These are phyloP conservation scores for Paecilomyces variotii DNA, from an alignment of 2,329 filamentous ascomycete species.

Conservation along the genomic window DNA sequence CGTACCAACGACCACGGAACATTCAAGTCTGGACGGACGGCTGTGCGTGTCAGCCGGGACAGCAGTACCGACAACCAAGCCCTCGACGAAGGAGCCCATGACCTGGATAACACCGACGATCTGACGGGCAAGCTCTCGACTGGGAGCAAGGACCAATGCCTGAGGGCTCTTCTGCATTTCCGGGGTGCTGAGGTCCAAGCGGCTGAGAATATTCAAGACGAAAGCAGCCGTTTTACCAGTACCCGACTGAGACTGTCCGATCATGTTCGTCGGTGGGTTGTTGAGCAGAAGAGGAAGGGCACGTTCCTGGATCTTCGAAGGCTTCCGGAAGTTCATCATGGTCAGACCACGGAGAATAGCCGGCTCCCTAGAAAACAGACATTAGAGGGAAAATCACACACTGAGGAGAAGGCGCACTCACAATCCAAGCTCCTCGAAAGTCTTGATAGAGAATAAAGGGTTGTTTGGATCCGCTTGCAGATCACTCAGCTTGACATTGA, in stretches of 20 bases:
- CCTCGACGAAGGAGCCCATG: slow-evolving; percentile 76
- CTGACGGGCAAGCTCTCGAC: slow-evolving; percentile 88
- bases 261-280: slow-evolving; percentile 85
- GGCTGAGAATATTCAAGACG: slow-evolving; percentile 81
- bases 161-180: slow-evolving; percentile 57
- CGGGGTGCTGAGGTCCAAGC: slow-evolving; percentile 64
- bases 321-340: slow-evolving; percentile 81
- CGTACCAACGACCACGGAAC: slow-evolving; percentile 82
- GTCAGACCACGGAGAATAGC: slow-evolving; percentile 69
- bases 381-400: slow-evolving; percentile 2
- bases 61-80: slow-evolving; percentile 68
- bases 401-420: slow-evolving; percentile 42
- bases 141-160: slow-evolving; percentile 82
- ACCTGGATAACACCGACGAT: slow-evolving; percentile 76
- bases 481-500: slow-evolving; percentile 87
- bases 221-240: slow-evolving; percentile 98
- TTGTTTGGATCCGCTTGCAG: slow-evolving; percentile 79
- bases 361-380: slow-evolving; percentile 38
- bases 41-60: slow-evolving; percentile 67
- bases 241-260: slow-evolving; percentile 97
- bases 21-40: slow-evolving; percentile 60
- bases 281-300: slow-evolving; percentile 81
- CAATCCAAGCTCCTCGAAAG: slow-evolving; percentile 81
- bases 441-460: slow-evolving; percentile 75
- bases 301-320: slow-evolving; percentile 95